Percentiles rank a stretch among this genome's conserved stretches.
phyloP scores from a whole-genome alignment of 2,329 filamentous ascomycete genomes.

The Aphanoascus verrucosus region DNA sequence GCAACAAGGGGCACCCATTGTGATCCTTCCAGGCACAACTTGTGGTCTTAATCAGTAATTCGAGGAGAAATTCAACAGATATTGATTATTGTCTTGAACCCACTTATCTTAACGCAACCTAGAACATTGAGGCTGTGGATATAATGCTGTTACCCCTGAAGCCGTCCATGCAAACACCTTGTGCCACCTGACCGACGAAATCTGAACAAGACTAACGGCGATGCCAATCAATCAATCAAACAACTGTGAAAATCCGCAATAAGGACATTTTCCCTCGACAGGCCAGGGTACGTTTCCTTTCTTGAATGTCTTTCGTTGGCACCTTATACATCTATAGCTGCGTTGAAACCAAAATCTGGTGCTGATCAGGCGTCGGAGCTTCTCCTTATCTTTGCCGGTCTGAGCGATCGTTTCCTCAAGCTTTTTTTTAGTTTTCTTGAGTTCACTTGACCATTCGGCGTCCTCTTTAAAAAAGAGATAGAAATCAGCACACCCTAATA shows the following conservation, averaged over 20 bases:
- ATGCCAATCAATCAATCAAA: background rate
- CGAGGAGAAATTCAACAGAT: no score
- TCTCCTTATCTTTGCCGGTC: background rate
- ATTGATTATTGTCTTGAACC: no score
- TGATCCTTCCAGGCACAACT: conserved; percentile 26
- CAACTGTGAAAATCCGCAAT: background rate
- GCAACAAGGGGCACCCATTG: conserved; percentile 25
- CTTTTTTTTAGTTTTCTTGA: background rate
- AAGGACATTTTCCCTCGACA: background rate
- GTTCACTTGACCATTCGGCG: background rate
- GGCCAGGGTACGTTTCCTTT: background rate
- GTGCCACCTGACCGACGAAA: no score
- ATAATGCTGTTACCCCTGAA: conserved; percentile 4
- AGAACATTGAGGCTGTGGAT: no score
- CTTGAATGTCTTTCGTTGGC: background rate
- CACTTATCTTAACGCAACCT: no score
- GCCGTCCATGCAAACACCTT: conserved; percentile 18
- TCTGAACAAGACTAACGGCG: no score
- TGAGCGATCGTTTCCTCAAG: background rate
- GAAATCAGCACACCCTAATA: background rate
- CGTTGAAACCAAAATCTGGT: background rate
- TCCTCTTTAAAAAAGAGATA: background rate
- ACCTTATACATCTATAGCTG: background rate
- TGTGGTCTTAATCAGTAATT: conserved; percentile 42
- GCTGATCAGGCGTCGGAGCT: background rate